Base-by-base conservation (phyloP, 768 basidiomycete genomes). In the Myochromella boudieri region DNA sequence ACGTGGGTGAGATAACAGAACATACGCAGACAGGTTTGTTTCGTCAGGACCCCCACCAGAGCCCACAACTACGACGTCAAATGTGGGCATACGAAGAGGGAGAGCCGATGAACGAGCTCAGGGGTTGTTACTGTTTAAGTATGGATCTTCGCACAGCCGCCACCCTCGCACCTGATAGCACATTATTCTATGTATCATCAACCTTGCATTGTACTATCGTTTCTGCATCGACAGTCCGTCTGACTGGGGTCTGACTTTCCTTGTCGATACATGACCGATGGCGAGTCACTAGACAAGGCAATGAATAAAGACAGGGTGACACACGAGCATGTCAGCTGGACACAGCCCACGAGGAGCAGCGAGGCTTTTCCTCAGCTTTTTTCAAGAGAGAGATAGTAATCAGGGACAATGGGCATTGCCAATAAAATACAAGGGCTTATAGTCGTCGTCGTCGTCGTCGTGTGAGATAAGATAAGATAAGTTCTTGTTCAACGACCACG, bases 31-130 rank as follows among this genome's bases (percentile, higher is more conserved):
- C 52, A 97, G 67, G 68, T 97, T 90, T 18, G 84, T 86, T 66
- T 97, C 95, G 56, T 85, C 78, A 6, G 91, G 92, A 39, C 95
- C 95, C 36, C 95, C 95, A 46, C 93, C 91, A 56, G 82, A 80
- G 38, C 72, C 95, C 28, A 92, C 81, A 55, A 87, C 85, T 49
- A 91, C 69, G 54, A 92, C 59, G 62, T 90, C 83, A 63, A 92
- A 91, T 56, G 70, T 66, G 22, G 71, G 64, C 61, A 77, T 71
- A 18, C 49, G 47, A 39, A 33, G 46, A 45, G 32, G 44, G 37
- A 37, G 42, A 7, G 41, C 45, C 17, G 8, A 37, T 32, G 21
- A 43, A 25, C 17, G 45, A 43, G 31, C 22, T 44, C 34, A 49
- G 49, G 27, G 44, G 34, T 44, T 39, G 54, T 52, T 41, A 51